Conservation (phyloP, 2,329 filamentous ascomycete species). For the Cladophialophora bantiana region DNA sequence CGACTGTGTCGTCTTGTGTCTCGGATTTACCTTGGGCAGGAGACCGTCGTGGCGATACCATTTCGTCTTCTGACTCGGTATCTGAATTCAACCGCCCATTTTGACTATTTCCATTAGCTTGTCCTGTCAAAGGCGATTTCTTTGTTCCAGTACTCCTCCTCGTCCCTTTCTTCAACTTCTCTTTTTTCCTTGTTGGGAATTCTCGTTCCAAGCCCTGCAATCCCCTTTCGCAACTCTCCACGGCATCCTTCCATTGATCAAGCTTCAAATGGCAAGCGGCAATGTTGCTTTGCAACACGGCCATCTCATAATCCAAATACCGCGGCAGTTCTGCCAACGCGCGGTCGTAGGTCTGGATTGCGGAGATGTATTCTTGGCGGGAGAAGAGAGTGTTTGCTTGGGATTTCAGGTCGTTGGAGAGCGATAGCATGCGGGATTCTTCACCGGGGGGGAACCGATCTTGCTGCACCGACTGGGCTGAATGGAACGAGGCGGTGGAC, state of each 20-base stretch:
- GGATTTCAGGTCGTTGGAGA: slow-evolving; percentile 76
- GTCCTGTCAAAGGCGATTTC: background rate
- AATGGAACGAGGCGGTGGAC: slow-evolving; percentile 39
- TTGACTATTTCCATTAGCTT: slow-evolving; percentile 26
- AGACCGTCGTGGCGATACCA: background rate
- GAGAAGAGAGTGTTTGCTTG: slow-evolving; percentile 82
- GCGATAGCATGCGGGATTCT: slow-evolving; percentile 68
- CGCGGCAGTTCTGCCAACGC: slow-evolving; percentile 79
- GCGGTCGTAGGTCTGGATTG: slow-evolving; percentile 81
- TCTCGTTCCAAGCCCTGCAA: slow-evolving; percentile 75
- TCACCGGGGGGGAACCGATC: slow-evolving; percentile 54
- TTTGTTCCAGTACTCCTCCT: background rate
- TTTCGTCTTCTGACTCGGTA: slow-evolving; percentile 34
- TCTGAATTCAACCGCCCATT: slow-evolving; percentile 30
- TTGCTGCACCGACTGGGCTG: slow-evolving; percentile 34
- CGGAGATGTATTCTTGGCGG: slow-evolving; percentile 73
- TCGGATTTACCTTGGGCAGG: slow-evolving; percentile 30
- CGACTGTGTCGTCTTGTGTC: slow-evolving; percentile 50
- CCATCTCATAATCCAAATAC: slow-evolving; percentile 86
- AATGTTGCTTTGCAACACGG: slow-evolving; percentile 87
- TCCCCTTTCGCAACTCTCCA: slow-evolving; percentile 74
- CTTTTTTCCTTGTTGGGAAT: slow-evolving; percentile 49
- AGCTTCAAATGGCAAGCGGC: slow-evolving; percentile 87
- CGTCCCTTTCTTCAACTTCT: slow-evolving; percentile 40
- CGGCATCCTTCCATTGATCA: slow-evolving; percentile 82